phyloP scores from a whole-genome alignment of 768 basidiomycete species.

The Lactarius evosmus region DNA sequence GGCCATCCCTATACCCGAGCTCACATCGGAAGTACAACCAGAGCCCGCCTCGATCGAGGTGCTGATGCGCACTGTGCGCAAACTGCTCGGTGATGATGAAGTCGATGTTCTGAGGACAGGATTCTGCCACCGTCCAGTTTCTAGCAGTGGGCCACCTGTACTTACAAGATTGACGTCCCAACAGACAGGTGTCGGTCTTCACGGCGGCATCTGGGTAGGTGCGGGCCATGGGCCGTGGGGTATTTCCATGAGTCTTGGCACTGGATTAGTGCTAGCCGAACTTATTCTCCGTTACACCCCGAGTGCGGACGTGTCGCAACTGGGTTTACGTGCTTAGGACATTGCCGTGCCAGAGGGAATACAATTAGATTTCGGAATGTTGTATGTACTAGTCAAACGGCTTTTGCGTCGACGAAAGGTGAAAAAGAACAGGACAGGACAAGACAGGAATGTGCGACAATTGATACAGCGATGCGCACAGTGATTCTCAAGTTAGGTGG shows the following conservation, averaged over 20 bases:
- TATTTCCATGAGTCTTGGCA: constrained; percentile 35
- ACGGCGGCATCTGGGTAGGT: constrained; percentile 34
- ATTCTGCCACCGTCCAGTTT: constrained; percentile 40
- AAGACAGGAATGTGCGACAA: not conserved
- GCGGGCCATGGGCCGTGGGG: constrained; percentile 43
- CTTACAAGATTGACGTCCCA: constrained; percentile 33
- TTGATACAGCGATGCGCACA: constrained; percentile 3
- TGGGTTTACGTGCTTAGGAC: constrained; percentile 2
- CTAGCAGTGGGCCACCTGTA: constrained; percentile 34
- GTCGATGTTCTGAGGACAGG: constrained; percentile 30
- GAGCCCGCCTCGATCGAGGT: constrained; percentile 17
- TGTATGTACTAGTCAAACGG: not conserved
- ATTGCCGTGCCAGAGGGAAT: not conserved
- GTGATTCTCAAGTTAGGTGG: constrained; percentile 1
- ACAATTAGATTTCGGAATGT: not conserved
- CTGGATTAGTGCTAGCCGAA: constrained; percentile 35
- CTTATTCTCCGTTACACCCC: constrained; percentile 32
- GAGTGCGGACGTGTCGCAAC: constrained; percentile 32
- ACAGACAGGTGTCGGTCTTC: constrained; percentile 32
- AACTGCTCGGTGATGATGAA: constrained; percentile 28
- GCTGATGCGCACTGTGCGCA: constrained; percentile 22
- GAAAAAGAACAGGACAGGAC: not conserved
- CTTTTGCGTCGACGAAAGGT: not conserved
- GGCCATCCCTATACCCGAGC: constrained; percentile 29
- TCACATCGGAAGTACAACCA: constrained; percentile 28